Evolutionary conservation across 2,329 filamentous ascomycete genomes (phyloP), one percentile per base, ranked within the genome.

Genomic region (Colletotrichum sp.): DNA sequence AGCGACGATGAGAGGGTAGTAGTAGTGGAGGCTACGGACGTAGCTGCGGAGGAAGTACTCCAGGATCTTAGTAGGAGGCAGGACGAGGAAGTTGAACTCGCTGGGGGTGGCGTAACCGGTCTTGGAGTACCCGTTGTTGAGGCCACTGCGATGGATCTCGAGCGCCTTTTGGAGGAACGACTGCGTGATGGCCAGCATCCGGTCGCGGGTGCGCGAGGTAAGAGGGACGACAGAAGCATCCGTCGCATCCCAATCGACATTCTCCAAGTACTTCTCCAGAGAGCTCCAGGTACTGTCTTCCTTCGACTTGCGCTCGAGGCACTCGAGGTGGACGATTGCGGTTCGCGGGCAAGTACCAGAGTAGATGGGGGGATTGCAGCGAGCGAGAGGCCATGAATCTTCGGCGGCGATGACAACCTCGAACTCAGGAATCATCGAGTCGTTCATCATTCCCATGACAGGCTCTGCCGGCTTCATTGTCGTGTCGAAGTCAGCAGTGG

Each of bases 141-240:
- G 81, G 30, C 89, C 88, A 28, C 91, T 88, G 63, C 90, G 89
- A 82, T 94, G 93, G 59, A 93, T 93, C 16, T 94, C 92, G 5
- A 94, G 88, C 2, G 93, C 93, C 80, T 94, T 94, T 83, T 94
- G 92, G 10, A 95, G 85, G 81, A 94, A 94, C 57, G 88, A 91
- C 81, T 94, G 93, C 0, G 92, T 94, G 77, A 94, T 94, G 65
- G 92, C 93, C n/a, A 94, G 88, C 79, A 95, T 90, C 81, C 92
- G 92, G 81, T 95, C 93, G 36, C 93, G 88, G 4, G 92, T 92
- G 60, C 88, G 82, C 5, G 85, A 80, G 5, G 82, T 86, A 67
- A 90, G 83, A 5, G 88, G 86, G 7, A 88, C 84, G 4, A 90
- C 88, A 5, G 85, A 85, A 5, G 86, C 82, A 77, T 86, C 84